These are phyloP conservation scores for Paramyrothecium sp. DNA, from an alignment of 2,329 filamentous ascomycete genomes.

Conservation along the genomic window DNA sequence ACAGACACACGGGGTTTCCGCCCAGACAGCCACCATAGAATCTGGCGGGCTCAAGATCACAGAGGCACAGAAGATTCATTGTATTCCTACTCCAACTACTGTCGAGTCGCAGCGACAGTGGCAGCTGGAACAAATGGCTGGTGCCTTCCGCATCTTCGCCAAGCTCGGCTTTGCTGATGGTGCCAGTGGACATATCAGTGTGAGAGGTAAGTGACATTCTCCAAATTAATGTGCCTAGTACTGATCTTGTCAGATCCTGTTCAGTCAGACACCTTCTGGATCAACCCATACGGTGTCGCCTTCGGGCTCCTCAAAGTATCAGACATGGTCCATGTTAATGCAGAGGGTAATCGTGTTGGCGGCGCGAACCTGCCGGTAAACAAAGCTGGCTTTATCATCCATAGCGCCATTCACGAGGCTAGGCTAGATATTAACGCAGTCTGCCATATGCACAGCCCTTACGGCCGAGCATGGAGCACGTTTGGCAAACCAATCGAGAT, in stretches of 20 bases:
- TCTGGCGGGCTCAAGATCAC: too few species aligned
- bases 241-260: constrained; percentile 32
- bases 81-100: constrained; percentile 15
- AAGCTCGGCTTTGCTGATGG: constrained; percentile 44
- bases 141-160: constrained; percentile 47
- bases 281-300: constrained; percentile 61
- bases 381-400: constrained; percentile 68
- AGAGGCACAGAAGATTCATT: too few species aligned
- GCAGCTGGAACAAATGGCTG: constrained; percentile 37
- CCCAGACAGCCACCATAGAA: too few species aligned
- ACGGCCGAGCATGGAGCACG: constrained; percentile 64
- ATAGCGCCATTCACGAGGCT: constrained; percentile 62
- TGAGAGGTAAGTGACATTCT: too few species aligned
- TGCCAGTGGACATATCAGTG: too few species aligned
- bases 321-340: constrained; percentile 66
- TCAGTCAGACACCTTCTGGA: constrained; percentile 33
- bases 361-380: constrained; percentile 61
- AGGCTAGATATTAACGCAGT: constrained; percentile 63
- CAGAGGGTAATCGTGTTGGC: constrained; percentile 56
- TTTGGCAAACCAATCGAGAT: constrained; percentile 65
- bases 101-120: constrained; percentile 22
- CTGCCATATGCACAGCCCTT: constrained; percentile 63
- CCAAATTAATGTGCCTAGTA: too few species aligned
- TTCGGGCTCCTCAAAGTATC: constrained; percentile 63
- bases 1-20: too few species aligned